Conservation (phyloP, 192 early-diverging fungal species). For the Coemansia sp. region DNA sequence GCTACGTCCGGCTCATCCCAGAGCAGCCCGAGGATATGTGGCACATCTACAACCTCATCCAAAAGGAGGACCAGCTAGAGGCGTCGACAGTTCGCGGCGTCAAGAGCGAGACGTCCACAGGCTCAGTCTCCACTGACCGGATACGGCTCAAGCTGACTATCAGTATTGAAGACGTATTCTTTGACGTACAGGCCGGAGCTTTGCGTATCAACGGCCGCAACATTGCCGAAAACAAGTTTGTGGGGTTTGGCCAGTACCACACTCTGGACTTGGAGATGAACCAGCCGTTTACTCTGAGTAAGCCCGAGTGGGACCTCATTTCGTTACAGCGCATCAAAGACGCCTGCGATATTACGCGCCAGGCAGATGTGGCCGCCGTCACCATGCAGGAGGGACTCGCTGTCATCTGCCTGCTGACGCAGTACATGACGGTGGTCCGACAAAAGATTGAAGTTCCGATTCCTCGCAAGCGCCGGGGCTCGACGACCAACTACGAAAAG, state of each 20-base stretch:
- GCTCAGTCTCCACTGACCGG: conserved; percentile 82
- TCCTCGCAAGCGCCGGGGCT: conserved; percentile 92
- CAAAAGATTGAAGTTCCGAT: conserved; percentile 91
- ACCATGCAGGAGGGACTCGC: conserved; percentile 90
- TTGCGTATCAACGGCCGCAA: conserved; percentile 90
- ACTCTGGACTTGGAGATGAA: conserved; percentile 93
- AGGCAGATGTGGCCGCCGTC: conserved; percentile 92
- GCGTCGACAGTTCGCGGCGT: conserved; percentile 90
- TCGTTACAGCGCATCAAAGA: conserved; percentile 85
- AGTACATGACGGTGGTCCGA: conserved; percentile 94
- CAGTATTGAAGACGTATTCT: conserved; percentile 82
- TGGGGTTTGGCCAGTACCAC: conserved; percentile 93
- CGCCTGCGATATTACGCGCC: conserved; percentile 85
- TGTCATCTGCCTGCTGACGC: conserved; percentile 89
- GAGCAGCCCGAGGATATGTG: conserved; percentile 98
- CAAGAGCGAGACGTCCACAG: conserved; percentile 85
- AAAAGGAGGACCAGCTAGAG: conserved; percentile 82
- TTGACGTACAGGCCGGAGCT: conserved; percentile 84
- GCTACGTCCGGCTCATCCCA: conserved; percentile 79
- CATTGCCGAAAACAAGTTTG: conserved; percentile 83
- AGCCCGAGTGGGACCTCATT: conserved; percentile 94
- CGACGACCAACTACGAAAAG: conserved; percentile 90
- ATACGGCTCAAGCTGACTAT: conserved; percentile 84
- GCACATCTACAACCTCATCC: conserved; percentile 91
- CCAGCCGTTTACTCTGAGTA: conserved; percentile 84